phyloP scores from a whole-genome alignment of 768 basidiomycete genomes.

The Serendipita sp. region DNA sequence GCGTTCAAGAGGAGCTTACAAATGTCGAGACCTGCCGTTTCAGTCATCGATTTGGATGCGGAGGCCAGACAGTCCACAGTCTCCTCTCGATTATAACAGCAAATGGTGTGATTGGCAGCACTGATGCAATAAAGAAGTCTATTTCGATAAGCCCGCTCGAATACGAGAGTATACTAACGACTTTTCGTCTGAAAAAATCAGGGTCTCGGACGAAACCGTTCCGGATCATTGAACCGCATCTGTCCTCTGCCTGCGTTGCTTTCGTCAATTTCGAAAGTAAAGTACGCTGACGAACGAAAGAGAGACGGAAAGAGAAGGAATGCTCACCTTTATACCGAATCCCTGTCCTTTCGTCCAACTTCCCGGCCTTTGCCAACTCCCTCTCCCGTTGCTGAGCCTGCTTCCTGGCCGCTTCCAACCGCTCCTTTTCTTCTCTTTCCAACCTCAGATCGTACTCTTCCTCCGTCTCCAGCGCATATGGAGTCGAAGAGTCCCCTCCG shows the following conservation, averaged over 20 bases:
- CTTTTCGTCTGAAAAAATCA: no score
- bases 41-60: slow-evolving; percentile 59
- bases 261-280: no score
- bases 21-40: slow-evolving; percentile 40
- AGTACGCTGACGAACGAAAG: no score
- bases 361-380: slow-evolving; percentile 5
- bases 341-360: not conserved
- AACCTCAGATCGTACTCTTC: slow-evolving; percentile 58
- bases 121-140: no score
- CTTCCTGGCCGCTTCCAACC: slow-evolving; percentile 29
- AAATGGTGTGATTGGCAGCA: no score
- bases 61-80: no score
- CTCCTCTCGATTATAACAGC: no score
- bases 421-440: slow-evolving; percentile 50
- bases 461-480: slow-evolving; percentile 27
- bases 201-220: not conserved
- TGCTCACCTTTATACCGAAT: slow-evolving; percentile 8
- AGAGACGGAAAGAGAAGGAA: not conserved
- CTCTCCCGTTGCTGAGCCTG: not conserved
- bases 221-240: slow-evolving; percentile 6
- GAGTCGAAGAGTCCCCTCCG: not conserved
- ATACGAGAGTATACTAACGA: no score
- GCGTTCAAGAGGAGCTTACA: slow-evolving; percentile 47
- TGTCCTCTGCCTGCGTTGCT: slow-evolving; percentile 8
- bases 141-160: no score